These are phyloP conservation scores for Peterozyma toletana DNA, from an alignment of 805 yeast species.

Conservation along the genomic window DNA sequence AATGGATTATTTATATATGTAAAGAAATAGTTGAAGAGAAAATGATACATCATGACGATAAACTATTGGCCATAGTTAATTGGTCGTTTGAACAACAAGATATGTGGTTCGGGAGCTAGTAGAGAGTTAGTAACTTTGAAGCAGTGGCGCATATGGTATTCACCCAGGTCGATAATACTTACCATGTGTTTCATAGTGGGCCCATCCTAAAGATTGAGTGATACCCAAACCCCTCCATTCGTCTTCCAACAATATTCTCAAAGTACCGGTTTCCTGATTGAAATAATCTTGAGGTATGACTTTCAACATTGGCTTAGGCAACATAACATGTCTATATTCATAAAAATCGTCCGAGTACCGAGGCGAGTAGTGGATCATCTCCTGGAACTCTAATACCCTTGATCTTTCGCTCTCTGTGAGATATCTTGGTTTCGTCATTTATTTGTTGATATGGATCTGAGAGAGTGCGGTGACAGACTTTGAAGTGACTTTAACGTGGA, in stretches of 20 bases:
- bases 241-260: constrained; percentile 84
- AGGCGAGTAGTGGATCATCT: constrained; percentile 89
- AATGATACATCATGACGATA: too few species aligned
- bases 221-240: constrained; percentile 99
- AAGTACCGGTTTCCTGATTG: constrained; percentile 87
- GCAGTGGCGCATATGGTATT: too few species aligned
- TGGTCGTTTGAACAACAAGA: constrained; percentile 75
- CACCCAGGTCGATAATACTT: constrained; percentile 8
- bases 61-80: constrained; percentile 40
- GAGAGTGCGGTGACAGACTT: too few species aligned
- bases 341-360: constrained; percentile 86
- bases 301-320: constrained; percentile 93
- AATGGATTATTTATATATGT: too few species aligned
- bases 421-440: constrained; percentile 52
- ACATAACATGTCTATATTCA: constrained; percentile 95
- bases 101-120: constrained; percentile 93
- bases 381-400: constrained; percentile 84
- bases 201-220: constrained; percentile 97
- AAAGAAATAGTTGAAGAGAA: too few species aligned
- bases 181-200: constrained; percentile 88
- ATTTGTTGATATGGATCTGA: constrained; percentile 9
- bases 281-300: constrained; percentile 92
- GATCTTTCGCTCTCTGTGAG: constrained; percentile 80
- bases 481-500: too few species aligned
- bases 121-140: neutral